Percentiles rank a stretch among this genome's conserved stretches.
phyloP scores from a whole-genome alignment of 2,329 filamentous ascomycete species.

The Cercospora citrullina region DNA sequence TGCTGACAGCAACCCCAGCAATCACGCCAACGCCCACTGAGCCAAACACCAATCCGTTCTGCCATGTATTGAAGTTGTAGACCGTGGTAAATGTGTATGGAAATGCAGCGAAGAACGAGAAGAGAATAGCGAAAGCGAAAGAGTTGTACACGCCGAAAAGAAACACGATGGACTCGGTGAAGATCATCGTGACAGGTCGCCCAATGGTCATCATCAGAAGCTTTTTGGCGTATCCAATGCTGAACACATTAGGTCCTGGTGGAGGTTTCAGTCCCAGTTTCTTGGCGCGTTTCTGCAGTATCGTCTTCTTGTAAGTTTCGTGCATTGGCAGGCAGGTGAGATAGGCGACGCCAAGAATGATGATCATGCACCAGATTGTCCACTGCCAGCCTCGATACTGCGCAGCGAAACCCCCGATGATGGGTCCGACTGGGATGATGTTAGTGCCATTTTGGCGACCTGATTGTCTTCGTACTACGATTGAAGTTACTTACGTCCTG shows the following conservation, averaged over 20 bases:
- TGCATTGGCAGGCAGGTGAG: slow-evolving; percentile 46
- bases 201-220: slow-evolving; percentile 37
- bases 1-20: slow-evolving; percentile 47
- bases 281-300: slow-evolving; percentile 45
- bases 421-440: not conserved
- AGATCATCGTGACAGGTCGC: slow-evolving; percentile 39
- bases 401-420: slow-evolving; percentile 44
- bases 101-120: slow-evolving; percentile 39
- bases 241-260: slow-evolving; percentile 25
- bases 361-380: slow-evolving; percentile 48
- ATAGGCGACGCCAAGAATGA: slow-evolving; percentile 43
- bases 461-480: not conserved
- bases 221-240: slow-evolving; percentile 35
- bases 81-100: slow-evolving; percentile 60
- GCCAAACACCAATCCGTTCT: slow-evolving; percentile 74
- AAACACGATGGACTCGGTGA: slow-evolving; percentile 41
- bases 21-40: slow-evolving; percentile 69
- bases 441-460: not conserved
- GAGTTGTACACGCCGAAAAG: slow-evolving; percentile 37
- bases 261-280: slow-evolving; percentile 35
- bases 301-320: slow-evolving; percentile 58
- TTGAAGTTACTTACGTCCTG: slow-evolving; percentile 33
- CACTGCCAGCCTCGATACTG: slow-evolving; percentile 47
- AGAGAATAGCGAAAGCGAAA: slow-evolving; percentile 37
- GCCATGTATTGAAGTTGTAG: slow-evolving; percentile 75